Evolutionary conservation across 345 rosid genomes (phyloP), one percentile per base, ranked within the genome.

Genomic region (Citrus mangshanensis): DNA sequence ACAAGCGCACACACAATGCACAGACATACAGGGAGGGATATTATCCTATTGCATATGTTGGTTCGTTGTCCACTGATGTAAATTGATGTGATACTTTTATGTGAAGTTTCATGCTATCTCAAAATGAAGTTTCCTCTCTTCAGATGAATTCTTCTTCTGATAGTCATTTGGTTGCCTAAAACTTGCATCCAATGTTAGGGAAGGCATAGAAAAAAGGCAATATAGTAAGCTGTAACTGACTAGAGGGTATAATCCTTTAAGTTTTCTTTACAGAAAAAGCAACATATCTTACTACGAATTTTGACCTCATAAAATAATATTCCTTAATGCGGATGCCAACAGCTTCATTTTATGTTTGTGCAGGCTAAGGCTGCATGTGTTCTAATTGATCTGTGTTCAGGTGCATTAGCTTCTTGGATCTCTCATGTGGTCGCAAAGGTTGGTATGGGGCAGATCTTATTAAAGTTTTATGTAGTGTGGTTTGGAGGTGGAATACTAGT

Each of bases 301-400:
- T 49, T 40, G 51, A 70, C 14, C 65, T 32, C 22, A 19, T 68
- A 32, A 32, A 30, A 34, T 78, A 12, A 22, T 46, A 22, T 78
- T 22, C 55, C 30, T n/a, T 60, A 4, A 32, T 58, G 19, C 64
- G 18, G 69, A 68, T 80, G 35, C 24, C 62, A 73, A 76, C 68
- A 76, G 73, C 73, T 71, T 46, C 66, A 66, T 73, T 22, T 24
- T 42, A 37, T 42, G 19, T 78, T 81, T 86, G 63, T 70, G 70
- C 92, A 93, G 97, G 93, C 92, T 70, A 93, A 91, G 87, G 95
- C 93, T 70, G 95, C 97, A 62, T 91, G 97, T 78, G 82, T 93
- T 78, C 79, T 93, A 64, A 87, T 93, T 79, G 97, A 93, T 84
- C 86, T 93, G 32, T 93, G 97, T 82, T 91, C 91, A 63, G 84